These are phyloP conservation scores for Tuber melanosporum DNA, from an alignment of 495 filamentous ascomycete species.

Conservation along the genomic window DNA sequence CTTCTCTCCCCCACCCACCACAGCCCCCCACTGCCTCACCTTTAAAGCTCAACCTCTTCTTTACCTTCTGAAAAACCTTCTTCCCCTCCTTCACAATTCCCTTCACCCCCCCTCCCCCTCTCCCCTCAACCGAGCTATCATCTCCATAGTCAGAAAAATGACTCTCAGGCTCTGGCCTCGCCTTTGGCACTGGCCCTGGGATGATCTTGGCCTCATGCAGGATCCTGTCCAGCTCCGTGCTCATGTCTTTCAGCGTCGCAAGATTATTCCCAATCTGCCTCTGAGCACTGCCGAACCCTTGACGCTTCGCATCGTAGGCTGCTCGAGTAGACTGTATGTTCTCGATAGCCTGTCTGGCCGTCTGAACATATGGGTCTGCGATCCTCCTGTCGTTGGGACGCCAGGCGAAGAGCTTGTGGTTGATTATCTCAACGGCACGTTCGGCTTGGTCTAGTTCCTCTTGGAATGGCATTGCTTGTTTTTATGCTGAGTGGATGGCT, in stretches of 20 bases:
- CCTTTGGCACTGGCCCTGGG: neutral
- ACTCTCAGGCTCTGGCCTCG: neutral
- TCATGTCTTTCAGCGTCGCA: neutral
- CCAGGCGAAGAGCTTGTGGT: constrained; percentile 6
- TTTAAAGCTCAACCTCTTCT: neutral
- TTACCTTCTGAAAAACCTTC: neutral
- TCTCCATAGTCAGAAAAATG: neutral
- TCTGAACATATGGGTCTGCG: neutral
- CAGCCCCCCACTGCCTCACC: neutral
- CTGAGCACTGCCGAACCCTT: neutral
- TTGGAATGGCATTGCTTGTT: neutral
- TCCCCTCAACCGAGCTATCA: neutral
- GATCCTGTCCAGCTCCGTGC: neutral
- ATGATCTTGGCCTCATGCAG: neutral
- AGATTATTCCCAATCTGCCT: neutral
- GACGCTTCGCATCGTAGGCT: neutral
- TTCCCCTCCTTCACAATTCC: neutral
- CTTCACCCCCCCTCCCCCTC: neutral
- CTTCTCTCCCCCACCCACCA: neutral
- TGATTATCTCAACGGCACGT: neutral
- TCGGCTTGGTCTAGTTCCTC: neutral
- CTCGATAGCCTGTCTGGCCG: neutral
- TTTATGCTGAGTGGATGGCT: neutral
- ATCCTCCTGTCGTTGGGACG: neutral
- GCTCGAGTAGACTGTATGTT: neutral